phyloP scores from a whole-genome alignment of 192 early-diverging fungal species.

The Gorgonomyces haynaldii region DNA sequence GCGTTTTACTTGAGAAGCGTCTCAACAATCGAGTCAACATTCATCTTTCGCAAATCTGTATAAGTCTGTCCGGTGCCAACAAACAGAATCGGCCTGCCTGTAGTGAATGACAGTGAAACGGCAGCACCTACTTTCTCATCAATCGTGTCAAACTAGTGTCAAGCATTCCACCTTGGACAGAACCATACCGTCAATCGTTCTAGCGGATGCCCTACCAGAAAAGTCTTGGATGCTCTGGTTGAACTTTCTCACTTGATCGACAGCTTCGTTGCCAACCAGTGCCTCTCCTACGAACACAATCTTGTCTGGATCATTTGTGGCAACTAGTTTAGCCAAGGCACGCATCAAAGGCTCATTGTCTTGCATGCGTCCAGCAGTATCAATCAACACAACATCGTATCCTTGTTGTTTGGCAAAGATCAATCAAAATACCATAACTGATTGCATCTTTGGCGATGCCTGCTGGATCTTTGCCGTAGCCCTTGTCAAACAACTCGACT shows the following conservation, averaged over 20 bases:
- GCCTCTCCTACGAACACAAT: slow-evolving; percentile 97
- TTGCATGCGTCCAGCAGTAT: slow-evolving; percentile 97
- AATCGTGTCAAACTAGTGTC: slow-evolving; percentile 64
- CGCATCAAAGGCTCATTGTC: slow-evolving; percentile 98
- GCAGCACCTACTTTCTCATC: slow-evolving; percentile 73
- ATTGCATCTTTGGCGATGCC: slow-evolving; percentile 92
- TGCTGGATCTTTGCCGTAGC: slow-evolving; percentile 95
- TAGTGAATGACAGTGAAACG: slow-evolving; percentile 89
- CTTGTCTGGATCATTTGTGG: slow-evolving; percentile 86
- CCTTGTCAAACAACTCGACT: slow-evolving; percentile 86
- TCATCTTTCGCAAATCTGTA: slow-evolving; percentile 84
- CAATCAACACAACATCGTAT: slow-evolving; percentile 88
- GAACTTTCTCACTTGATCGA: slow-evolving; percentile 93
- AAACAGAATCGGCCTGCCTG: slow-evolving; percentile 90
- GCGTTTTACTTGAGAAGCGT: slow-evolving; percentile 12
- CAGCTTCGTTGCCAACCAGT: slow-evolving; percentile 90
- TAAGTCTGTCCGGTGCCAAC: slow-evolving; percentile 97
- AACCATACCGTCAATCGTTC: slow-evolving; percentile 93
- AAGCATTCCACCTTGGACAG: slow-evolving; percentile 71
- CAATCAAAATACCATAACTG: slow-evolving; percentile 39
- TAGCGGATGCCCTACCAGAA: slow-evolving; percentile 61
- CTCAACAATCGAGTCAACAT: slow-evolving; percentile 27
- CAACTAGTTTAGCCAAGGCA: slow-evolving; percentile 83
- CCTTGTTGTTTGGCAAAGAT: slow-evolving; percentile 43
- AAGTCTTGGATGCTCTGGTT: slow-evolving; percentile 88